Percentiles rank a stretch among this genome's conserved stretches.
These are phyloP conservation scores for Flaveria floridana DNA, from an alignment of 140 eudicot species.

Conservation along the genomic window DNA sequence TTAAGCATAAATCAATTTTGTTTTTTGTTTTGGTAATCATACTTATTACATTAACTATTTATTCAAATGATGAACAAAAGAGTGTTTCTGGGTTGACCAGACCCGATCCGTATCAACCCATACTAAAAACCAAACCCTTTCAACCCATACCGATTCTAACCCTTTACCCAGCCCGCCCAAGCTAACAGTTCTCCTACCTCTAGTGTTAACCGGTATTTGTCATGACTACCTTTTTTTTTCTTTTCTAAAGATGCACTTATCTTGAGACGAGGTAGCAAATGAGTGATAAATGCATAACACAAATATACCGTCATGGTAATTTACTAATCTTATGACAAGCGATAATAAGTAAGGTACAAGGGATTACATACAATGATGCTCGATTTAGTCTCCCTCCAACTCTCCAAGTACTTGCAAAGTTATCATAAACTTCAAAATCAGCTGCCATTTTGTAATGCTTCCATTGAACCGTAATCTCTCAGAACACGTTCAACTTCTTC, in stretches of 20 bases:
- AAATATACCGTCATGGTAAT: not conserved
- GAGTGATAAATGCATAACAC: not conserved
- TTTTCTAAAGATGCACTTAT: not conserved
- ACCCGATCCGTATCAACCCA: not conserved
- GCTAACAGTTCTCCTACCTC: not conserved
- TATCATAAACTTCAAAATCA: not conserved
- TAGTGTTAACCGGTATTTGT: not conserved
- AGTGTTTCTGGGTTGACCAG: not conserved
- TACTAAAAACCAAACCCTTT: not conserved
- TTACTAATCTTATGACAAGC: not conserved
- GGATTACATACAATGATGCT: conserved; percentile 27
- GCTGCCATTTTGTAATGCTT: conserved; percentile 16
- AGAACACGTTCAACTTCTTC: conserved; percentile 76
- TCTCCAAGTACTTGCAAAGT: conserved; percentile 19
- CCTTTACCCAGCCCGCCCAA: not conserved
- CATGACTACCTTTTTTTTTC: not conserved
- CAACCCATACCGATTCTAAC: not conserved
- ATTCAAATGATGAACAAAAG: not conserved
- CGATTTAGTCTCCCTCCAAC: conserved; percentile 10
- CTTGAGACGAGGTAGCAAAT: not conserved
- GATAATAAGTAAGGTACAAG: not conserved
- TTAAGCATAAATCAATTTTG: not conserved
- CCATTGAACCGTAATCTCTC: conserved; percentile 47
- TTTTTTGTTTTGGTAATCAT: no score
- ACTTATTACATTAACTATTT: no score